Percentiles rank a stretch among this genome's conserved stretches.
These are phyloP conservation scores for Chenopodium formosanum DNA, from an alignment of 148 eudicot species.

Conservation along the genomic window DNA sequence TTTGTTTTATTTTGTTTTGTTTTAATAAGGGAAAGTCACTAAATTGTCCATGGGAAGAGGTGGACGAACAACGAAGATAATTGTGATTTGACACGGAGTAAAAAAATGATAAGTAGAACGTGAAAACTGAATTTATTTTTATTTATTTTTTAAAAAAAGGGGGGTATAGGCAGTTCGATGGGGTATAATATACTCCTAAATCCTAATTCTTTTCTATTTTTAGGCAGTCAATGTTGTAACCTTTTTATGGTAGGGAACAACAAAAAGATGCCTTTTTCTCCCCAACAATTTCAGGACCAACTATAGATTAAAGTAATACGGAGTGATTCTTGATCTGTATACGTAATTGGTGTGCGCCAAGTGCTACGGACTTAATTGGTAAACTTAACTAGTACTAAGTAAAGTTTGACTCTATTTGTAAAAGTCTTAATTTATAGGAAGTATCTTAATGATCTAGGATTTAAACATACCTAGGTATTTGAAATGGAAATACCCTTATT, in stretches of 20 bases:
- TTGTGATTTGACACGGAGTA: background rate
- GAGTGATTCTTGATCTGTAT: background rate
- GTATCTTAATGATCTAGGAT: too few relatives aligned
- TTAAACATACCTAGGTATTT: too few relatives aligned
- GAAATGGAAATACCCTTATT: too few relatives aligned
- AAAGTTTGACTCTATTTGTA: too few relatives aligned
- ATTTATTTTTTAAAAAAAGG: background rate
- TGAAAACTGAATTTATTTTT: background rate
- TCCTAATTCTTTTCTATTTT: conserved; percentile 25
- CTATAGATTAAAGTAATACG: background rate
- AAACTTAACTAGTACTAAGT: too few relatives aligned
- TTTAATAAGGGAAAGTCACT: too few relatives aligned
- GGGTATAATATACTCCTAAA: conserved; percentile 6
- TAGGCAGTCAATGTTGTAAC: conserved; percentile 28
- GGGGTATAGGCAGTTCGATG: background rate
- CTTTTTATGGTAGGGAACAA: conserved; percentile 30
- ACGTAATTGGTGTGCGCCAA: background rate
- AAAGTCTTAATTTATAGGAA: too few relatives aligned
- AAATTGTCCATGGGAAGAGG: background rate
- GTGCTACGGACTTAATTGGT: too few relatives aligned
- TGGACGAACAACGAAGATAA: conserved; percentile 1
- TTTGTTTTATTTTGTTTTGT: too few relatives aligned
- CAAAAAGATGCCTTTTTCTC: background rate
- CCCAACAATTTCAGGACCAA: background rate
- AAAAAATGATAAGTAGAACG: background rate